phyloP scores from a whole-genome alignment of 2,329 filamentous ascomycete species.

The Apiospora pterosperma region DNA sequence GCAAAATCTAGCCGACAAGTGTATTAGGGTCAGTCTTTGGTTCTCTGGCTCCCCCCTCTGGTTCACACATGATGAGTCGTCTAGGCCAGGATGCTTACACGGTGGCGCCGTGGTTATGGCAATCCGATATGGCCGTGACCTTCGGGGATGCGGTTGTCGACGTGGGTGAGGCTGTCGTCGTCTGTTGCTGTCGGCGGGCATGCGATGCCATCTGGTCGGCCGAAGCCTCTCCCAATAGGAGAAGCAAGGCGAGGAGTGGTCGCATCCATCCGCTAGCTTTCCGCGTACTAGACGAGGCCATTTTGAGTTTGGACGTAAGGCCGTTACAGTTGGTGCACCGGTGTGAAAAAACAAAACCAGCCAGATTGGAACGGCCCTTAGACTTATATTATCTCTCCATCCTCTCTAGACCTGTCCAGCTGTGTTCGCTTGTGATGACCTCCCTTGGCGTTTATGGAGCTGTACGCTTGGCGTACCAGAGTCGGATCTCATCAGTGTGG shows the following conservation, averaged over 20 bases:
- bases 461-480: not conserved
- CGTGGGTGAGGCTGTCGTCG: conserved; percentile 14
- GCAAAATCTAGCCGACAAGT: conserved; percentile 26
- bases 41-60: not conserved
- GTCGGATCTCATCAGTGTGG: not conserved
- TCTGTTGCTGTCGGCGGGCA: conserved; percentile 8
- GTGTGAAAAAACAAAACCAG: not conserved
- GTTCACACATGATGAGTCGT: not conserved
- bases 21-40: not conserved
- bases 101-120: conserved; percentile 43
- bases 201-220: not conserved
- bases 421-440: not conserved
- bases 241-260: not conserved
- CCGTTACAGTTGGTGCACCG: not conserved
- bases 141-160: conserved; percentile 23
- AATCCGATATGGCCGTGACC: conserved; percentile 46
- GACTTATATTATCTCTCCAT: not conserved
- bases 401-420: not conserved
- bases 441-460: conserved; percentile 3
- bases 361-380: not conserved
- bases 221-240: not conserved
- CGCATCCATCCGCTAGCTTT: not conserved
- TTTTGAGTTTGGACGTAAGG: not conserved
- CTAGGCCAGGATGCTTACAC: conserved; percentile 30
- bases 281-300: not conserved